Conservation (phyloP, 768 basidiomycete genomes). For the Leccinum imitatum region DNA sequence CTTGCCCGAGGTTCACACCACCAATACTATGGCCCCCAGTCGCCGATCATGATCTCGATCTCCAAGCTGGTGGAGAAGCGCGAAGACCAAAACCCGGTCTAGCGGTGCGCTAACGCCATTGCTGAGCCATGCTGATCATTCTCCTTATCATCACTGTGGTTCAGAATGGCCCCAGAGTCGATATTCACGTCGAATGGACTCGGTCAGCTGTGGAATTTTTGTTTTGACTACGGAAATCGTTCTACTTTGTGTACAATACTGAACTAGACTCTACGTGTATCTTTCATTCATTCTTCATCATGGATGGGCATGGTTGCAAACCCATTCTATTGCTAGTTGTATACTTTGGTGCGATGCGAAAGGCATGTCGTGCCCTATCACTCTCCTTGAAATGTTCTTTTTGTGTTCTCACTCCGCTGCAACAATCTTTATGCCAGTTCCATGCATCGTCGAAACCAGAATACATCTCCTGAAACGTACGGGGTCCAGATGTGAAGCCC, state of each 20-base stretch:
- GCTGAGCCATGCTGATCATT: background rate
- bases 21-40: conserved; percentile 5
- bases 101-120: background rate
- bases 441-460: too few species aligned
- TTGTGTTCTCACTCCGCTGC: background rate
- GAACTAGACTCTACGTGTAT: background rate
- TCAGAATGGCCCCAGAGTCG: too few species aligned
- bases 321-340: background rate
- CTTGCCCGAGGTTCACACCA: background rate
- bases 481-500: too few species aligned
- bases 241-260: background rate
- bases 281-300: background rate
- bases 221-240: background rate
- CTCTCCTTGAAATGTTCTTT: background rate
- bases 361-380: background rate
- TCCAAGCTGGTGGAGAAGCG: conserved; percentile 10
- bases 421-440: background rate
- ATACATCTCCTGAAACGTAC: too few species aligned
- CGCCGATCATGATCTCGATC: conserved; percentile 18
- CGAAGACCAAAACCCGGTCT: conserved; percentile 10
- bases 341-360: background rate
- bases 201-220: background rate
- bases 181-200: background rate
- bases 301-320: background rate
- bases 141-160: background rate